Evolutionary conservation across 2,329 filamentous ascomycete genomes (phyloP), one percentile per base, ranked within the genome.

Genomic region (Thelonectria discophora): DNA sequence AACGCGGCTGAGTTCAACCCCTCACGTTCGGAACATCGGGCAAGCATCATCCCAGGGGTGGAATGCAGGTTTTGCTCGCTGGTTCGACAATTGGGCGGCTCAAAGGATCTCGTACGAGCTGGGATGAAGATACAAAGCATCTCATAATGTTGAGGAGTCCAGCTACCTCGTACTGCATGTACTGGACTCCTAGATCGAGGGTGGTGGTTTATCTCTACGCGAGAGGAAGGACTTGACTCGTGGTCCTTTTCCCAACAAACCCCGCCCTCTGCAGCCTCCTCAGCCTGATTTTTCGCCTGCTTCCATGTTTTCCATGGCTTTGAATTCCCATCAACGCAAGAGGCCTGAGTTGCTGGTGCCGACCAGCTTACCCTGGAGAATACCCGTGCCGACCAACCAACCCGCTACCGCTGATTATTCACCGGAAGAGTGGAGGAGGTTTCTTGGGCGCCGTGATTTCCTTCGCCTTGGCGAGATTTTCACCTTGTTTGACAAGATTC

Each of bases 1-100:
- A 60, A 64, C 66, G 63, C 64, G 68, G 69, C 69, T 71, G 62
- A 37, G 34, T 37, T 37, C 34, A 37, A 52, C 48, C 45, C 62
- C 39, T 45, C 42, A 18, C 18, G 18, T 32, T 62, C 50, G 30
- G 60, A 27, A 34, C 52, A 20, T 62, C 30, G 58, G 45, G 45
- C 39, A 20, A 24, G 20, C 27, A 37, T 10, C 20, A 13, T 47
- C 21, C 39, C 13, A 3, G 18, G 40, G 30, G 21, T 40, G 24
- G 15, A 32, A 37, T 8, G 40, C 17, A 13, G 5, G n/a, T 32
- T 15, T 27, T 45, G 20, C 24, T 45, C 30, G 10, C 27, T 24
- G 13, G 20, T 52, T 27, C 27, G 21, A 40, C 42, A 32, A 17
- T 54, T 42, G 40, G 30, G 21, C 21, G 17, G 15, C 21, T 15